Conservation (phyloP, 495 filamentous ascomycete species). For the Tetracladium setigerum region DNA sequence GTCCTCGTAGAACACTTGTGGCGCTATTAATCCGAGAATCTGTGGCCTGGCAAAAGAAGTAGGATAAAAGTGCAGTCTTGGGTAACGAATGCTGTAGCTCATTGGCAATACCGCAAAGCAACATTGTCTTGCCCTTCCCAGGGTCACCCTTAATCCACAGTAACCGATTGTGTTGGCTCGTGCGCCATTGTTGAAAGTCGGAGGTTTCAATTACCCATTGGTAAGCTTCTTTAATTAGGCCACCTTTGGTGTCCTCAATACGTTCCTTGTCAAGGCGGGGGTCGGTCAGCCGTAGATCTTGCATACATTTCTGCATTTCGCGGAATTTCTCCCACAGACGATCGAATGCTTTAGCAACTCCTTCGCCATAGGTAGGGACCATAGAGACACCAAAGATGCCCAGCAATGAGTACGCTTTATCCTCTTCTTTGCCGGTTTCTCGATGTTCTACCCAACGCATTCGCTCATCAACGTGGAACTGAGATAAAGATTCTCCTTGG, state of each 20-base stretch:
- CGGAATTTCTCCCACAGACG: background rate
- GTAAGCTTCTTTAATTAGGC: slow-evolving; percentile 29
- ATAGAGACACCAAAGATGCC: background rate
- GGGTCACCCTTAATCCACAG: slow-evolving; percentile 37
- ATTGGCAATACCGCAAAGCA: slow-evolving; percentile 29
- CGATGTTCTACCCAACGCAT: slow-evolving; percentile 1
- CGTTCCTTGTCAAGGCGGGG: slow-evolving; percentile 22
- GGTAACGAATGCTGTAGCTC: slow-evolving; percentile 14
- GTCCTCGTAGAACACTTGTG: slow-evolving; percentile 26
- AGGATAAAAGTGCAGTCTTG: slow-evolving; percentile 22
- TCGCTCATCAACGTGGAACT: slow-evolving; percentile 2
- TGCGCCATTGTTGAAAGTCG: slow-evolving; percentile 25
- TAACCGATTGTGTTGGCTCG: slow-evolving; percentile 22
- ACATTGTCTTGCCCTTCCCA: slow-evolving; percentile 37
- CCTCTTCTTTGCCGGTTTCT: background rate
- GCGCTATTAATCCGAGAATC: slow-evolving; percentile 26
- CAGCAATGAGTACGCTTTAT: slow-evolving; percentile 6
- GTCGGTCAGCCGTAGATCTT: slow-evolving; percentile 15
- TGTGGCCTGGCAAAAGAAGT: slow-evolving; percentile 41
- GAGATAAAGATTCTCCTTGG: slow-evolving; percentile 4
- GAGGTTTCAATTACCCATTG: slow-evolving; percentile 29
- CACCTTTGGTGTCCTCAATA: slow-evolving; percentile 19
- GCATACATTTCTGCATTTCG: slow-evolving; percentile 6
- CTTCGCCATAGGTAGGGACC: slow-evolving; percentile 1
- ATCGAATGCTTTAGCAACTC: background rate